Evolutionary conservation across 345 rosid species (phyloP).

Genomic region (Moricandia arvensis): DNA sequence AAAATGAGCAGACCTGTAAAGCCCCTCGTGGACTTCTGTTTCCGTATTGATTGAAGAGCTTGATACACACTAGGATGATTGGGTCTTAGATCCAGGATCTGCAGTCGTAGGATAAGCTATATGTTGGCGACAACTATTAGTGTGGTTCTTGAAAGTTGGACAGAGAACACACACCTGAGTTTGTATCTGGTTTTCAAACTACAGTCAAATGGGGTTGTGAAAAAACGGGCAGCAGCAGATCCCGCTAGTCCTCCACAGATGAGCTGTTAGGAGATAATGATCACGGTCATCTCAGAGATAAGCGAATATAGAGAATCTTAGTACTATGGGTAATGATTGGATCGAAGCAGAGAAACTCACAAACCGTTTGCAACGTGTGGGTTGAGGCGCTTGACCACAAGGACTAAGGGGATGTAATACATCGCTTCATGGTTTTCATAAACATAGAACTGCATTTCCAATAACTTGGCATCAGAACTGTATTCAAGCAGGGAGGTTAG

Average conservation of each 20-base stretch:
- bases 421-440: conserved; percentile 78
- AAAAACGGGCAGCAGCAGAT: conserved; percentile 84
- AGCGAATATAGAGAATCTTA: not conserved
- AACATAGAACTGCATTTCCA: conserved; percentile 68
- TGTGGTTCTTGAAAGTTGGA: not conserved
- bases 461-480: conserved; percentile 19
- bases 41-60: conserved; percentile 62
- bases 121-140: not conserved
- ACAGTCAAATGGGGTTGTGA: conserved; percentile 94
- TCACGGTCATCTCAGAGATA: not conserved
- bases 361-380: conserved; percentile 63
- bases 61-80: conserved; percentile 56
- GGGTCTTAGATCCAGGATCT: conserved; percentile 78
- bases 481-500: not conserved
- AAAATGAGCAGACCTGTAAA: conserved; percentile 59
- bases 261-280: conserved; percentile 49
- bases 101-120: conserved; percentile 25
- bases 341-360: conserved; percentile 23
- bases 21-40: conserved; percentile 72
- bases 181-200: conserved; percentile 92
- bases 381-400: conserved; percentile 40
- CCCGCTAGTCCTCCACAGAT: conserved; percentile 88
- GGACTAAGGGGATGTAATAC: conserved; percentile 47
- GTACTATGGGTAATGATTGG: not conserved
- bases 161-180: conserved; percentile 58